Base-by-base conservation (phyloP, 345 rosid genomes). In the Abelmoschus esculentus region DNA sequence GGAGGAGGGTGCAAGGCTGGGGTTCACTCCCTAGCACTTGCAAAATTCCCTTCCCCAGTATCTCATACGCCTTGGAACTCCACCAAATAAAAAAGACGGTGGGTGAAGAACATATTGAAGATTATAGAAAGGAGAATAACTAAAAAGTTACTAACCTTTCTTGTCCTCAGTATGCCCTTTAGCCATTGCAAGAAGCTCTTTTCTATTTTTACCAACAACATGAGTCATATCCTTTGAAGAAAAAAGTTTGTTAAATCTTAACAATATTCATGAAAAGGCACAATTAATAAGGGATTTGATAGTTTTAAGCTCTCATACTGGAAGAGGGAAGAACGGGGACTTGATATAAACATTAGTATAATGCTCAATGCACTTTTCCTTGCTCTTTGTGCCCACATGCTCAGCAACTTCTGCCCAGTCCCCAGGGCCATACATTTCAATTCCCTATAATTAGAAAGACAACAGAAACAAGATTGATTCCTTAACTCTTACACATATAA, bases 151-250 rank as follows among this genome's bases (percentile, higher is more conserved):
- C 75, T 69, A 40, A 89, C 98, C 98, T 84, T 91, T 91, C 87
- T 86, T 91, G 73, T 91, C 97, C 72, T 93, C 96, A 0, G 76
- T 61, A 34, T 81, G 90, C 46, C 91, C 99, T 82, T 91, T 90
- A 61, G 99, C 96, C 98, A 95, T 95, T 52, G 99, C 96, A 75
- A 88, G 96, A 72, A 91, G 97, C 84, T 95, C 98, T 79, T 90
- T 87, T 76, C 82, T 86, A 75, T 89, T 95, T 81, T 95, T 91
- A 79, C 97, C 99, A 22, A 83, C 91, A 34, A 91, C 96, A 77
- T 88, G 97, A 70, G 99, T 86, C 98, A 95, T 87, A 73, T 95
- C 99, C 99, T 95, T 34, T 17, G 56, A 62, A 72, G 15, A 52
- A 17, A 29, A 36, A 34, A 53, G 26, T n/a, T 61, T 29, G 46